Evolutionary conservation across 1,284 basidiomycete species (phyloP).

Genomic region (Wallemia ichthyophaga): DNA sequence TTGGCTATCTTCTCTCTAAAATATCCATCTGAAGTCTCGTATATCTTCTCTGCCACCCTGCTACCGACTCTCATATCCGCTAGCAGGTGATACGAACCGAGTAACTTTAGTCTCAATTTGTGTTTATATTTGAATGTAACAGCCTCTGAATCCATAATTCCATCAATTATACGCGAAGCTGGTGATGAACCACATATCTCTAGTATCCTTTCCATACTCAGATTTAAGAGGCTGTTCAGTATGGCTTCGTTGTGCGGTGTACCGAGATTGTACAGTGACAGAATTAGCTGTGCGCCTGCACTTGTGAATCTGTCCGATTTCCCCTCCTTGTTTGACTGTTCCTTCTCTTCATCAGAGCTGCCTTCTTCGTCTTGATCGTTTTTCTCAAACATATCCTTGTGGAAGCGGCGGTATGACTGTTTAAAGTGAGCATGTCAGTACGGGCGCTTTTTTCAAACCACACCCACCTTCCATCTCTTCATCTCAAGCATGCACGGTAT

Average conservation of each 20-base stretch:
- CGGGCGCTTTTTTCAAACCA: too few species aligned
- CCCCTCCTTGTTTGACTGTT: neutral
- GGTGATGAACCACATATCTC: conserved; percentile 36
- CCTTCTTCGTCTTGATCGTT: neutral
- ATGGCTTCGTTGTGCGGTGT: neutral
- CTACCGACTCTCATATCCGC: conserved; percentile 67
- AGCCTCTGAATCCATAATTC: conserved; percentile 33
- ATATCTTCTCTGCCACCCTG: conserved; percentile 56
- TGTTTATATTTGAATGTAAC: conserved; percentile 36
- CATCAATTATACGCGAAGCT: conserved; percentile 55
- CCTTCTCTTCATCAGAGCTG: neutral
- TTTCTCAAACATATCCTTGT: neutral
- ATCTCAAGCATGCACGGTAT: neutral
- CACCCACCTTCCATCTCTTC: neutral
- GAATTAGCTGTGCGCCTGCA: neutral
- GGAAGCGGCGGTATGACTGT: neutral
- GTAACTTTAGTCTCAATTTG: conserved; percentile 36
- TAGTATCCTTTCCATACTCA: conserved; percentile 30
- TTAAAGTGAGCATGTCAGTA: too few species aligned
- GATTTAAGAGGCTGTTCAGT: conserved; percentile 25
- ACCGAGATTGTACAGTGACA: neutral
- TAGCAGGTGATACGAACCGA: conserved; percentile 42
- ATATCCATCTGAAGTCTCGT: conserved; percentile 60
- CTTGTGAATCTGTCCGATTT: neutral
- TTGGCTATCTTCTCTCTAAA: conserved; percentile 77